Evolutionary conservation across 2,329 filamentous ascomycete species (phyloP), one percentile per base, ranked within the genome.

Genomic region (Stagonosporopsis vannaccii): DNA sequence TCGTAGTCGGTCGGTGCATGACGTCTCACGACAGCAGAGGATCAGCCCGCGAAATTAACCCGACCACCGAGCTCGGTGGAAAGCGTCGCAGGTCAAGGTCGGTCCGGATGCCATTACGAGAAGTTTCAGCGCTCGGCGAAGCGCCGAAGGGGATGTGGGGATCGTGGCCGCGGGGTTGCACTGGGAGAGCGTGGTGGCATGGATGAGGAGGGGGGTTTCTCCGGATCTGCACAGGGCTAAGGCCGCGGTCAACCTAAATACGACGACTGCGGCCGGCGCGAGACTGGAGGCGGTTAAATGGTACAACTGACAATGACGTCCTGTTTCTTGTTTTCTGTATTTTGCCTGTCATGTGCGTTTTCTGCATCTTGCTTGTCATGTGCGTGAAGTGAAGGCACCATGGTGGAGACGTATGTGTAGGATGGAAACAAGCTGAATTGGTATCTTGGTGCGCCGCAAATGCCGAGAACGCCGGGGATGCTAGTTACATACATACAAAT

Each of bases 171-270:
- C 28, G 47, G 48, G 48, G 39, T 43, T 36, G 13, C 36, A 42
- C 28, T 25, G 26, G 11, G n/a, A 26, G 7, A n/a, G n/a, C n/a
- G n/a, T n/a, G n/a, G n/a, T n/a, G n/a, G n/a, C n/a, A 26, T 35
- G 22, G 36, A 22, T 36, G 35, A 28, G 28, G 20, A 33, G 42
- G 50, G 50, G 23, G 41, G 22, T 53, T 45, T 53, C 50, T 47
- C 50, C 50, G 50, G 50, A 53, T 53, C 50, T 35, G 42, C 50
- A 42, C 28, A 25, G 42, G 28, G 50, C 49, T 42, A 52, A 45
- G 49, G 9, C 49, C 33, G 41, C 17, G 35, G 49, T 40, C 32
- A 42, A 40, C 32, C 50, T 52, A 13, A 41, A 46, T 35, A 46
- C 42, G 50, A 46, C 25, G 19, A 25, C 26, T 19, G 20, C 6